These are phyloP conservation scores for Nothopassalora personata DNA, from an alignment of 2,329 filamentous ascomycete genomes.

Conservation along the genomic window DNA sequence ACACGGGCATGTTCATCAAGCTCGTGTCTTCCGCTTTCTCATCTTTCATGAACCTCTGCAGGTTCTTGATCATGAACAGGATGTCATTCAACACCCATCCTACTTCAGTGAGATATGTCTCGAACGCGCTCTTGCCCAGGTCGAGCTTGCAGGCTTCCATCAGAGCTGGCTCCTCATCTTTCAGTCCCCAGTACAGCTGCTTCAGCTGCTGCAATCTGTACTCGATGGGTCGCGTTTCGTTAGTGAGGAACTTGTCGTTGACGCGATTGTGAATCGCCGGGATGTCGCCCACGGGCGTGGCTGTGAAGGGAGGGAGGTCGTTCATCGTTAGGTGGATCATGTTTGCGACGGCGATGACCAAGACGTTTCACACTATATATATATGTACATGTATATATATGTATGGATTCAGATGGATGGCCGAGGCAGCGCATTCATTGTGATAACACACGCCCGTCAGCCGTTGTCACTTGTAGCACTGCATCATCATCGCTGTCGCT, in stretches of 20 bases:
- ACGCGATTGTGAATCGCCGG: conserved; percentile 54
- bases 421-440: neutral
- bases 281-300: conserved; percentile 64
- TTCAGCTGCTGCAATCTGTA: conserved; percentile 82
- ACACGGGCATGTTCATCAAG: conserved; percentile 62
- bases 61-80: conserved; percentile 68
- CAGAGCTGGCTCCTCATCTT: conserved; percentile 69
- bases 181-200: conserved; percentile 88
- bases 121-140: conserved; percentile 70
- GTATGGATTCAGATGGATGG: neutral
- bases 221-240: conserved; percentile 75
- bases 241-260: conserved; percentile 65
- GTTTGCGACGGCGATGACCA: neutral
- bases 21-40: conserved; percentile 68
- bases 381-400: neutral
- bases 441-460: too few species aligned
- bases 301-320: conserved; percentile 21
- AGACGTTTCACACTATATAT: neutral
- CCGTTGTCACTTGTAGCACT: too few species aligned
- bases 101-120: conserved; percentile 69
- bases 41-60: conserved; percentile 78
- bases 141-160: conserved; percentile 71
- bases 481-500: too few species aligned
- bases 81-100: conserved; percentile 77
- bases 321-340: conserved; percentile 8